Evolutionary conservation across 352 stramenopile genomes (phyloP), one percentile per base, ranked within the genome.

Genomic region (Phytopythium ostracodes): DNA sequence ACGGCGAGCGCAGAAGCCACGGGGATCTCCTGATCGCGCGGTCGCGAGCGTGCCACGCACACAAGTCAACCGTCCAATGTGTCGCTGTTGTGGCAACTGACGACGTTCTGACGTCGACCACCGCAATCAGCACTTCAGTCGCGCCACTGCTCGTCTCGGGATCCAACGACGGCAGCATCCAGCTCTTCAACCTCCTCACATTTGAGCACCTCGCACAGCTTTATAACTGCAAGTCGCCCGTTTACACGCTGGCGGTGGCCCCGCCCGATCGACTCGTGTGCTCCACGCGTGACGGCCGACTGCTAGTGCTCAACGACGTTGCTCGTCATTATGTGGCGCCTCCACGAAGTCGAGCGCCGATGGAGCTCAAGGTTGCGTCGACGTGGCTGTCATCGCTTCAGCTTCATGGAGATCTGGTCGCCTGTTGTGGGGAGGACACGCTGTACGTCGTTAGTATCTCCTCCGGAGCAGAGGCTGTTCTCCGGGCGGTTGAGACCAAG

Each of bases 81-180:
- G 70, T 92, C 24, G 54, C 64, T 18, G 57, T 68, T 12, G 65
- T 68, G 60, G 59, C 46, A 25, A 63, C 33, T 22, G 31, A 8
- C 4, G 54, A 50, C 40, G 12, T 36, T 1, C 8, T 68, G 1
- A 49, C 59, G 18, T 33, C 47, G 14, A 35, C 10, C 47, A 33
- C 24, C 20, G 62, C 31, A 2, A 7, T 33, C 17, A 53, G 66
- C 8, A n/a, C 56, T 31, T n/a, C 17, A 6, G 0, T 17, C 4
- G 14, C 27, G 49, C 46, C 50, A 24, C 42, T 82, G n/a, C 66
- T 90, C 7, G 67, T 84, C 22, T 89, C 75, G 35, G 76, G 79
- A 24, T 92, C 84, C n/a, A 92, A 81, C 66, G 81, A 92, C 33
- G 79, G 81, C 0, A 85, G 74, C 6, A 89, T 92, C 43, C 84